phyloP scores from a whole-genome alignment of 2,329 filamentous ascomycete genomes.

The Arthrinium puccinioides region DNA sequence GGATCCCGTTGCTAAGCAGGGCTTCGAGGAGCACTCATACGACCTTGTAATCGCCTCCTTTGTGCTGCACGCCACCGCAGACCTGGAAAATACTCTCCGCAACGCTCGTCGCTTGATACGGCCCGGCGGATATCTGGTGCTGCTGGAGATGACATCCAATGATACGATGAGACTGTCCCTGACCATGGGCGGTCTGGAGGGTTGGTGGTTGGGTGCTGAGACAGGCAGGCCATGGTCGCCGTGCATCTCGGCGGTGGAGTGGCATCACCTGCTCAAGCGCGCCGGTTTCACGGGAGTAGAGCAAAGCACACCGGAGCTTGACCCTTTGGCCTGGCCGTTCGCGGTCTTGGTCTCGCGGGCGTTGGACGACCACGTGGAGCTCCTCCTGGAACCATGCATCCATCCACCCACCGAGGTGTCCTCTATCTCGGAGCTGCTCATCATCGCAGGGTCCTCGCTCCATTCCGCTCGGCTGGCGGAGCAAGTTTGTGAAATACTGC shows the following conservation, averaged over 20 bases:
- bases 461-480: background rate
- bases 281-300: conserved; percentile 4
- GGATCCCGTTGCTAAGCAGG: conserved; percentile 2
- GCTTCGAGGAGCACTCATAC: conserved; percentile 1
- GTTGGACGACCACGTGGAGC: background rate
- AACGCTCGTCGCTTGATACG: conserved; percentile 8
- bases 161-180: background rate
- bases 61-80: conserved; percentile 11
- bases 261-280: conserved; percentile 1
- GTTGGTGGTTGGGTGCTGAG: conserved; percentile 4
- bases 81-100: conserved; percentile 6
- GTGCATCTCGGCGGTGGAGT: background rate
- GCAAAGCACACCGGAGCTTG: background rate
- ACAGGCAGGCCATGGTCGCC: conserved; percentile 1
- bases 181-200: conserved; percentile 2
- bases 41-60: conserved; percentile 2
- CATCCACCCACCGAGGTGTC: background rate
- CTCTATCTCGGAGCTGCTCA: background rate
- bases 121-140: conserved; percentile 7
- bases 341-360: background rate
- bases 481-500: background rate
- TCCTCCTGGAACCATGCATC: background rate
- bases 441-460: background rate
- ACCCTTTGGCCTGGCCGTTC: background rate
- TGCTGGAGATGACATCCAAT: conserved; percentile 4